Evolutionary conservation across 306 rosid species (phyloP), one percentile per base, ranked within the genome.

Genomic region (Citrullus amarus): DNA sequence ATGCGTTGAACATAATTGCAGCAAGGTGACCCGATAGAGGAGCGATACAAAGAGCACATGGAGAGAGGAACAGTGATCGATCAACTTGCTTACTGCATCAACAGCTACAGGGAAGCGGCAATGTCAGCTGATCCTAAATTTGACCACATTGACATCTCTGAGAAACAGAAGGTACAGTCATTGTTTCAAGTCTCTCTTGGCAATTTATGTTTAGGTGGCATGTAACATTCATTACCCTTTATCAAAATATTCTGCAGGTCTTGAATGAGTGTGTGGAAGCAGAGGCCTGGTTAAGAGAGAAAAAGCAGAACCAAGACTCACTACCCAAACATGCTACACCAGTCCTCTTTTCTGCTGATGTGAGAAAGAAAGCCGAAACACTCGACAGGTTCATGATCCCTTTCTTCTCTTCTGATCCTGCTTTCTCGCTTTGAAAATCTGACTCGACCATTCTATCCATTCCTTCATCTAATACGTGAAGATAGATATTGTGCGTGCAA

Each of bases 21-120:
- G 97, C 96, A 88, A 91, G 97, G 99, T 81, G 93, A 92, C 83
- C 96, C 99, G 9, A 82, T 95, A 63, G 99, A 92, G 81, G 91
- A 61, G 86, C 92, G 99, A 18, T 88, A 76, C 88, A 91, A 84
- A 84, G 97, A 95, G 85, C 54, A 63, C 73, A 78, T 28, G 6
- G 95, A 92, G 81, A 89, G 97, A 86, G 97, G 97, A 50, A 30
- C 89, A 44, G 86, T 88, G 78, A 78, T 92, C 57, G 92, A 91
- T 61, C 96, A 91, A 65, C 77, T 95, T 66, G 65, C 2, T 43
- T 82, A 82, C 79, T 91, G 93, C 78, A 62, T 95, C 60, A 81
- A 81, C 75, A 95, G 97, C 69, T 95, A 89, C 86, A 87, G 93
- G 83, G 93, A 91, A 77, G 99, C 90, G 58, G 99, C 97, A 41